A percentile compares a stretch with the other conserved stretches of the same genome.
Evolutionary conservation across 2,329 filamentous ascomycete species (phyloP).

Genomic region (Aureobasidium uvarum): DNA sequence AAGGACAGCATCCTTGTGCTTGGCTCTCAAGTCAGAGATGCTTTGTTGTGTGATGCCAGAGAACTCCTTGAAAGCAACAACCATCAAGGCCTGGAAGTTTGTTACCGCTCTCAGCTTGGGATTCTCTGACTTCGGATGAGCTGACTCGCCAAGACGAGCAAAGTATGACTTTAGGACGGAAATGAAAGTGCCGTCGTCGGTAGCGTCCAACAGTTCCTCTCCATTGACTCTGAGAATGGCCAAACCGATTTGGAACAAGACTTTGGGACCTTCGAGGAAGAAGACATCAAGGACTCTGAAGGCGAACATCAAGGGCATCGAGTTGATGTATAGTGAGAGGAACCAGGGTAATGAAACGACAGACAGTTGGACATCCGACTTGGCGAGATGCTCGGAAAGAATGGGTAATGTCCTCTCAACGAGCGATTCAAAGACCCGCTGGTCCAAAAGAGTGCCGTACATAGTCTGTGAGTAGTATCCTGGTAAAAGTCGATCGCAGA

Average conservation of each 20-base stretch:
- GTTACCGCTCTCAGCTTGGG: conserved; percentile 92
- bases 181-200: conserved; percentile 95
- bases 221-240: conserved; percentile 98
- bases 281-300: conserved; percentile 97
- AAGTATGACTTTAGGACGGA: conserved; percentile 96
- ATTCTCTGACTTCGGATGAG: conserved; percentile 93
- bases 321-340: conserved; percentile 97
- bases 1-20: conserved; percentile 91
- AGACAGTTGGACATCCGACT: conserved; percentile 93
- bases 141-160: conserved; percentile 86
- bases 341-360: conserved; percentile 99
- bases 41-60: conserved; percentile 90
- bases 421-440: conserved; percentile 94
- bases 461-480: conserved; percentile 99
- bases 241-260: conserved; percentile 92
- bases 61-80: conserved; percentile 98
- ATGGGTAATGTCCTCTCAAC: conserved; percentile 99
- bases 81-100: conserved; percentile 96
- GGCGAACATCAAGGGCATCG: conserved; percentile 96
- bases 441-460: conserved; percentile 96
- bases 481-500: conserved; percentile 89
- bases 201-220: conserved; percentile 87
- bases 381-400: conserved; percentile 96
- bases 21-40: conserved; percentile 81
- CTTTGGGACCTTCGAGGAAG: conserved; percentile 96